Conservation (phyloP, 2,329 filamentous ascomycete species). For the Stylonectria norvegica region DNA sequence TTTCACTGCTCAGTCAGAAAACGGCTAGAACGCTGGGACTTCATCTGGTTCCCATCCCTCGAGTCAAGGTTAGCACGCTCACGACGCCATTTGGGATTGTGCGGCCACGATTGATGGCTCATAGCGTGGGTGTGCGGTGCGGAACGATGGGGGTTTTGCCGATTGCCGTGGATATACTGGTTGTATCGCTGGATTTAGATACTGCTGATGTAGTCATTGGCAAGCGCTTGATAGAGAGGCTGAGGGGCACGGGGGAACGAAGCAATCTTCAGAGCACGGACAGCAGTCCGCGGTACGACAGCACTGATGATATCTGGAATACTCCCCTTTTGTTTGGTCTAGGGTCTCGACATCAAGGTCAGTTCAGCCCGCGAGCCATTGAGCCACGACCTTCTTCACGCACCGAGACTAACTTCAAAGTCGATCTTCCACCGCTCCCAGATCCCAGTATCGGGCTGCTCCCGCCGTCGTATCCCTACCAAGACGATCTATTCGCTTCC, state of each 20-base stretch:
- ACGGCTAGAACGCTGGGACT: slow-evolving; percentile 2
- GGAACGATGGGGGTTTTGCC: neutral
- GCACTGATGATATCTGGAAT: too few relatives aligned
- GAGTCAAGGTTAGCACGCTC: neutral
- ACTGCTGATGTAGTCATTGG: slow-evolving; percentile 3
- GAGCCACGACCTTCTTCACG: too few relatives aligned
- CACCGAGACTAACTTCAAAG: too few relatives aligned
- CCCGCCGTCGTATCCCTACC: too few relatives aligned
- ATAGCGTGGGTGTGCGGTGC: neutral
- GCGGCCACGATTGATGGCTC: neutral
- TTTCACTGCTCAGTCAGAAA: slow-evolving; percentile 2
- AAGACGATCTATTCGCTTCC: too few relatives aligned
- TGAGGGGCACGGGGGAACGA: neutral
- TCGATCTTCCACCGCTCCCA: too few relatives aligned
- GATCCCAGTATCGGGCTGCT: too few relatives aligned
- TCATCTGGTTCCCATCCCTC: slow-evolving; percentile 2
- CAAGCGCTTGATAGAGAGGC: neutral
- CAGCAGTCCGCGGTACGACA: too few relatives aligned
- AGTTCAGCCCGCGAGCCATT: too few relatives aligned
- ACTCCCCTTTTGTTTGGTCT: too few relatives aligned
- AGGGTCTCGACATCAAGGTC: too few relatives aligned
- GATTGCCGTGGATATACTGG: neutral
- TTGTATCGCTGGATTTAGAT: neutral
- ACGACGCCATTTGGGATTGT: neutral
- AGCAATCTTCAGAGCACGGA: too few relatives aligned